phyloP scores from a whole-genome alignment of 768 basidiomycete genomes.

The Leccinum disarticulatum region DNA sequence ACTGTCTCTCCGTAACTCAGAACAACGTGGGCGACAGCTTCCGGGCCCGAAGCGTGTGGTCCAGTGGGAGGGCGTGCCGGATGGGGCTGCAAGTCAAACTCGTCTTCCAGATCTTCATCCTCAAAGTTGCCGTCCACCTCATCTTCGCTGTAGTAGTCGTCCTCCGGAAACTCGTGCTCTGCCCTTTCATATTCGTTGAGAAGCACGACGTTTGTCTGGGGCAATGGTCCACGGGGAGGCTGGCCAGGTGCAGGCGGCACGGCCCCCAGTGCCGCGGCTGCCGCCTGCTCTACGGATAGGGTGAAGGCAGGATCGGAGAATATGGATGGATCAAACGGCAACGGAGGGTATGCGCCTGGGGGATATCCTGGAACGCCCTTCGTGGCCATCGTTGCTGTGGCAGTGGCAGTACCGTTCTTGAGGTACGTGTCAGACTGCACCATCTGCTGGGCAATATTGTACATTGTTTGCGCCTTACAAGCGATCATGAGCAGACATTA shows the following conservation, averaged over 20 bases:
- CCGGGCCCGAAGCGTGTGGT: slow-evolving; percentile 20
- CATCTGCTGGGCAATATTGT: slow-evolving; percentile 68
- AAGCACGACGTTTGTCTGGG: slow-evolving; percentile 38
- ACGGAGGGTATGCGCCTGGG: slow-evolving; percentile 40
- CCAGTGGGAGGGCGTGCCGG: slow-evolving; percentile 21
- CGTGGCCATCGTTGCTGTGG: slow-evolving; percentile 34
- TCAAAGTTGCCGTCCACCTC: slow-evolving; percentile 44
- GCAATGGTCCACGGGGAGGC: slow-evolving; percentile 33
- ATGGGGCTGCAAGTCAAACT: slow-evolving; percentile 30
- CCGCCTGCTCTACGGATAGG: slow-evolving; percentile 50
- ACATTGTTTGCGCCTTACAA: slow-evolving; percentile 60
- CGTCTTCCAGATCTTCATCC: slow-evolving; percentile 36
- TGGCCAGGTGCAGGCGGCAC: slow-evolving; percentile 32
- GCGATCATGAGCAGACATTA: slow-evolving; percentile 33
- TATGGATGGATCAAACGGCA: slow-evolving; percentile 53
- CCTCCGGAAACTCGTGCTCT: slow-evolving; percentile 39
- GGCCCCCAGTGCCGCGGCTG: slow-evolving; percentile 35
- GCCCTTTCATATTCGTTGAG: slow-evolving; percentile 38
- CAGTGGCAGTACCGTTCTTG: slow-evolving; percentile 35
- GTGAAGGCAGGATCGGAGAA: slow-evolving; percentile 55
- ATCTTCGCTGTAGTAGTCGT: slow-evolving; percentile 49
- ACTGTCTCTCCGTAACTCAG: slow-evolving; percentile 40
- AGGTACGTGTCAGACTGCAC: slow-evolving; percentile 43
- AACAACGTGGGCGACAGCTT: slow-evolving; percentile 39
- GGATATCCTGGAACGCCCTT: slow-evolving; percentile 39